Base-by-base conservation (phyloP, 345 rosid species). In the Salix exigua region DNA sequence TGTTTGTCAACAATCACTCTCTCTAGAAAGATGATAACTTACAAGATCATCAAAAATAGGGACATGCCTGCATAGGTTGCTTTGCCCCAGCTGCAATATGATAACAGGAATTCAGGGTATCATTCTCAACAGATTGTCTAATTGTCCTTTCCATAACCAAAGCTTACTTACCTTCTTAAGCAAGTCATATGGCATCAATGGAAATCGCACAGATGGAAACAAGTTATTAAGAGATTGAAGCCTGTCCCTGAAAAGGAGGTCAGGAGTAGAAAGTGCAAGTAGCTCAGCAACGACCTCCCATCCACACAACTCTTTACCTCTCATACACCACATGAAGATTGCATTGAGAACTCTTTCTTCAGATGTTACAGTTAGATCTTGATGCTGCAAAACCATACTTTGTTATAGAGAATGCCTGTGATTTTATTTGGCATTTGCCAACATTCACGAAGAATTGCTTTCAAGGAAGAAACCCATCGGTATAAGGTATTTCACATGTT, bases 261-360 rank as follows among this genome's bases (percentile, higher is more conserved):
- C 92, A 48, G 85, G 84, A 28, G 80, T 76, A 74, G 82, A 81
- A 80, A 69, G 66, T 75, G 37, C 78, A 73, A 88, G 55, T 48
- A 88, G 86, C 79, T 87, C 90, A 71, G 89, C 90, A 77, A 92
- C 83, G 66, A 61, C 83, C 82, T 92, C 94, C 97, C 98, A 94
- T 74, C 92, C 87, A 73, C 66, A 83, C 26, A 78, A 81, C 72
- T 86, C 91, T 83, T 84, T 85, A 74, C 94, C 88, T 78, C 91
- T 85, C 85, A 88, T 85, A 91, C 89, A 83, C 98, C 99, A 96
- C 96, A 89, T 90, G 75, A 96, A 78, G 77, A 94, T 91, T 82
- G 97, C 95, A 88, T 89, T 84, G 62, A 96, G 90, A 85, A 94
- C 88, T 84, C 89, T 90, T 80, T 94, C 99, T 80, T 96, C 97